Evolutionary conservation across 257 asterid species (phyloP).

Genomic region (Penstemon newberryi): DNA sequence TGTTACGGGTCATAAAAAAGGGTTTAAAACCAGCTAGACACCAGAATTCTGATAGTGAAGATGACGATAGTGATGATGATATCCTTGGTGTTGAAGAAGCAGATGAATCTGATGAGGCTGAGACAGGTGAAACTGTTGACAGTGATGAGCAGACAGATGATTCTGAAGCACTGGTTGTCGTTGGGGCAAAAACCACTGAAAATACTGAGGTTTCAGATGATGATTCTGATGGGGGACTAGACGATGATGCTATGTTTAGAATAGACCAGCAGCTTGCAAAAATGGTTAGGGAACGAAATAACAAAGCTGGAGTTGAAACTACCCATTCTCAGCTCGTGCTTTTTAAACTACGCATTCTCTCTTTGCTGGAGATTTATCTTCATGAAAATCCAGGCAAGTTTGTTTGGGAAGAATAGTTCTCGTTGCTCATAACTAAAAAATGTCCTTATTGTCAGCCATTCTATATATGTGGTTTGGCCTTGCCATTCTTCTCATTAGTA

Average conservation of each 20-base stretch:
- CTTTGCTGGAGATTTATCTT: conserved; percentile 88
- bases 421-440: background rate
- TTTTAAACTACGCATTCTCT: conserved; percentile 92
- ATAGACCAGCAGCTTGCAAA: conserved; percentile 74
- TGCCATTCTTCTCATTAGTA: background rate
- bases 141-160: conserved; percentile 78
- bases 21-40: conserved; percentile 91
- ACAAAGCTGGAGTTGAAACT: conserved; percentile 89
- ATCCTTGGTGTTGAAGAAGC: conserved; percentile 83
- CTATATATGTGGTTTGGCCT: background rate
- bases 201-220: conserved; percentile 73
- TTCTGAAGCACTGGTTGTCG: conserved; percentile 63
- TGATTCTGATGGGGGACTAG: conserved; percentile 92
- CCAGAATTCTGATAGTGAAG: conserved; percentile 60
- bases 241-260: conserved; percentile 92
- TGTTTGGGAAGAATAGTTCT: conserved; percentile 4
- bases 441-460: background rate
- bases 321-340: conserved; percentile 97
- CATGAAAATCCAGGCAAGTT: conserved; percentile 94
- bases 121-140: conserved; percentile 79
- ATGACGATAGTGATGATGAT: conserved; percentile 70
- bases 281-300: conserved; percentile 67
- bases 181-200: conserved; percentile 41
- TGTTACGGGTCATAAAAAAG: conserved; percentile 84
- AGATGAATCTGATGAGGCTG: conserved; percentile 81